These are phyloP conservation scores for Camellia oleifera DNA, from an alignment of 179 eudicot species.

Conservation along the genomic window DNA sequence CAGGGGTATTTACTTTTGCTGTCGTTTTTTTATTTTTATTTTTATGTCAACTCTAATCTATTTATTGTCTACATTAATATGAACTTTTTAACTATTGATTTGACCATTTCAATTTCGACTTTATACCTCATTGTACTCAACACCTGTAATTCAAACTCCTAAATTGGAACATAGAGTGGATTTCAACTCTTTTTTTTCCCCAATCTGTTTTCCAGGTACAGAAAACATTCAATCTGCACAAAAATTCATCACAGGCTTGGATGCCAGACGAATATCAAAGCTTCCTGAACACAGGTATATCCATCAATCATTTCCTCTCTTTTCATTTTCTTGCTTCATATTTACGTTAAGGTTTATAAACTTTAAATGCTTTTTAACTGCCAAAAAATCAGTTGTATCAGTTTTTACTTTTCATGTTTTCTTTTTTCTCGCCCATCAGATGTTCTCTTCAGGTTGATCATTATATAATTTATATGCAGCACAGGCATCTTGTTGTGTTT, in stretches of 20 bases:
- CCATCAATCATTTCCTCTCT: neutral
- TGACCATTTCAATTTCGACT: neutral
- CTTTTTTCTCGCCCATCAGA: neutral
- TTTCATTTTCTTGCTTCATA: neutral
- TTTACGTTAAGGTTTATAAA: neutral
- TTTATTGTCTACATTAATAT: neutral
- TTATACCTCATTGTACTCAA: neutral
- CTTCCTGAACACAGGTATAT: slow-evolving; percentile 77
- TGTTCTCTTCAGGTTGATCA: neutral
- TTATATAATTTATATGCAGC: too few species aligned
- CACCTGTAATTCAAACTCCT: neutral
- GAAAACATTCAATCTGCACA: slow-evolving; percentile 91
- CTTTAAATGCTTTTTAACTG: neutral
- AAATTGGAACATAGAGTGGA: neutral
- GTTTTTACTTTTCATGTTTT: too few species aligned
- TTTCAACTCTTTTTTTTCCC: neutral
- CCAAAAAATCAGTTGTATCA: neutral
- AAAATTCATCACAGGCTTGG: slow-evolving; percentile 93
- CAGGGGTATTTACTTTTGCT: slow-evolving; percentile 51
- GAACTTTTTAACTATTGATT: neutral
- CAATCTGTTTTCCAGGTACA: slow-evolving; percentile 40
- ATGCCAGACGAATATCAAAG: slow-evolving; percentile 91
- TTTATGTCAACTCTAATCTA: neutral
- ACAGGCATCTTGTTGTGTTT: neutral
- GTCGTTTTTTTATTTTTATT: neutral